phyloP scores from a whole-genome alignment of 148 eudicot genomes.

The Vaccinium corymbosum region DNA sequence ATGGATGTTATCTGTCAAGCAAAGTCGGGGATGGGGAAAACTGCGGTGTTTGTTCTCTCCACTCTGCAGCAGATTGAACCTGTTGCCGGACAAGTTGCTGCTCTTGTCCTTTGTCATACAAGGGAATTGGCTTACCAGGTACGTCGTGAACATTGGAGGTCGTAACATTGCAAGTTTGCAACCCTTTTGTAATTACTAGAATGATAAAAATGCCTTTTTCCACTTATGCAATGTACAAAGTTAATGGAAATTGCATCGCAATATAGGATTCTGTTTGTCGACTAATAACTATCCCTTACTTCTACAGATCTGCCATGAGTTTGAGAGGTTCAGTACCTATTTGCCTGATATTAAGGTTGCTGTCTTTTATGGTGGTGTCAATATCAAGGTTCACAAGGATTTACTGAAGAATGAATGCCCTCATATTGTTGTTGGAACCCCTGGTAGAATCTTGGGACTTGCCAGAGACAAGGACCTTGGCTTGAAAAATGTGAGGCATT shows the following conservation, averaged over 20 bases:
- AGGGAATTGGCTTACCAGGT: conserved; percentile 61
- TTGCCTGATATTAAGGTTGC: conserved; percentile 54
- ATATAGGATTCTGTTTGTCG: not conserved
- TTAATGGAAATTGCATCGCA: not conserved
- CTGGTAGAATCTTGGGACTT: conserved; percentile 49
- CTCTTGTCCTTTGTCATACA: conserved; percentile 62
- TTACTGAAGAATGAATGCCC: conserved; percentile 59
- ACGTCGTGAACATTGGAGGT: not conserved
- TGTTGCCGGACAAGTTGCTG: conserved; percentile 59
- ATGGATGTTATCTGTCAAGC: conserved; percentile 71
- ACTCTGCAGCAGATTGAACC: conserved; percentile 61
- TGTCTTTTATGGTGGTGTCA: conserved; percentile 64
- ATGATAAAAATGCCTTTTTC: not conserved
- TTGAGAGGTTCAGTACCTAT: conserved; percentile 54
- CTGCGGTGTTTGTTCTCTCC: conserved; percentile 60
- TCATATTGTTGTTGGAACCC: conserved; percentile 65
- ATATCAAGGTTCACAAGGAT: conserved; percentile 51
- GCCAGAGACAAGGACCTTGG: conserved; percentile 55
- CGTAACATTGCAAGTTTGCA: not conserved
- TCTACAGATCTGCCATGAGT: conserved; percentile 54
- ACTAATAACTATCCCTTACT: not conserved
- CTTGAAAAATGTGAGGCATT: conserved; percentile 57
- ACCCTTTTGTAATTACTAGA: not conserved
- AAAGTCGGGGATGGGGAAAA: conserved; percentile 62
- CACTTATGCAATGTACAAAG: not conserved